Base-by-base conservation (phyloP, 1,139 yeast species). In the Candida tropicalis region DNA sequence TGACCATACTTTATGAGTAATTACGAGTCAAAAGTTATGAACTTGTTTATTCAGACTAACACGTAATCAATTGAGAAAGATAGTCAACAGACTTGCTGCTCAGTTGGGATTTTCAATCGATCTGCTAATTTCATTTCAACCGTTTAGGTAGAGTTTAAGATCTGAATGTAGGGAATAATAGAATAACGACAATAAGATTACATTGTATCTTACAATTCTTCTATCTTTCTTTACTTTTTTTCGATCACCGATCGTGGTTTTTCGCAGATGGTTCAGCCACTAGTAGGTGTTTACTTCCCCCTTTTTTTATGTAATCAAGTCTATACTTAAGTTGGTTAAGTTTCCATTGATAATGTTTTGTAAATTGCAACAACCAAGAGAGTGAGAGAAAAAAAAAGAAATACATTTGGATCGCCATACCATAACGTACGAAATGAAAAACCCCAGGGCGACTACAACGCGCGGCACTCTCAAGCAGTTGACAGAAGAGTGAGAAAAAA, bases 261-360 rank as follows among this genome's bases (percentile, higher is more conserved):
- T 12, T 7, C 10, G 8, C 6, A 20, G 8, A 9, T 6, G 6
- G 4, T 20, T 20, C 8, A 20, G 4, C 23, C 8, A 20, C 4
- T 20, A 9, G 8, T 20, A 20, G 4, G 23, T 20, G 6, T 9
- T 20, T 9, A 20, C 8, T 20, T 20, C 7, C 24, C 35, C 35
- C 34, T 31, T 31, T 11, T 16, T 16, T 17, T 2, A 13, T 17
- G 6, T 18, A 11, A 5, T 18, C n/a, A 16, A n/a, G 9, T 12
- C 15, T 11, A 17, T 12, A 3, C 23, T 20, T 6, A 20, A 6
- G 23, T 6, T 17, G 20, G 20, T 31, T 31, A 17, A 31, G 35
- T 31, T 31, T 31, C 24, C 8, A 17, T 18, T n/a, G 35, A 31
- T n/a, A 31, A 31, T 31, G 35, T 18, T 12, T 29, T 17, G 33